These are phyloP conservation scores for Paraphoma sp. DNA, from an alignment of 2,329 filamentous ascomycete species.

Conservation along the genomic window DNA sequence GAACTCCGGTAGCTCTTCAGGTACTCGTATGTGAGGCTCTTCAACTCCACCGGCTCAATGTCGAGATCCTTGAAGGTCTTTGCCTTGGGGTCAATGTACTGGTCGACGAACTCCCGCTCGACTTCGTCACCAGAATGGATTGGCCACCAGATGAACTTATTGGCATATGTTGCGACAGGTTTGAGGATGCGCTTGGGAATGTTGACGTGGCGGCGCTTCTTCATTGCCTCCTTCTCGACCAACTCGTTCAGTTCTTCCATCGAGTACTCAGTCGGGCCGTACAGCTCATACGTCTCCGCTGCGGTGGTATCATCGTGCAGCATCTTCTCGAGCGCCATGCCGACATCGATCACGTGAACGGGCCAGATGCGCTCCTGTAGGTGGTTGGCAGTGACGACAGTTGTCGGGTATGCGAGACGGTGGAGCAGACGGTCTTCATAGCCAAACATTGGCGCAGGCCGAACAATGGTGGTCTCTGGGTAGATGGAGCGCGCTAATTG, in stretches of 20 bases:
- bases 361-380: slow-evolving; percentile 92
- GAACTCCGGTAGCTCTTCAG: slow-evolving; percentile 90
- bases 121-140: slow-evolving; percentile 83
- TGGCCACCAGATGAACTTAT: slow-evolving; percentile 89
- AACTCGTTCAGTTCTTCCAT: slow-evolving; percentile 84
- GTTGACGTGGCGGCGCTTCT: slow-evolving; percentile 89
- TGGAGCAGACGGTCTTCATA: slow-evolving; percentile 93
- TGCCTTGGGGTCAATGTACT: slow-evolving; percentile 85
- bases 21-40: slow-evolving; percentile 90
- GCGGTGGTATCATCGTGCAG: slow-evolving; percentile 89
- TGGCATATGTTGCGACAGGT: slow-evolving; percentile 75
- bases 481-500: slow-evolving; percentile 85
- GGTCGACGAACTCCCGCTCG: slow-evolving; percentile 91
- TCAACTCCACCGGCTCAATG: slow-evolving; percentile 87
- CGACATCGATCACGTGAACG: slow-evolving; percentile 92
- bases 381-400: slow-evolving; percentile 88
- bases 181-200: slow-evolving; percentile 82
- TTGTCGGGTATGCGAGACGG: slow-evolving; percentile 79
- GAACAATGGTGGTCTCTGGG: slow-evolving; percentile 95
- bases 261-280: slow-evolving; percentile 90
- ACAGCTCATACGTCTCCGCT: slow-evolving; percentile 91
- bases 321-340: slow-evolving; percentile 86
- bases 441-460: slow-evolving; percentile 91
- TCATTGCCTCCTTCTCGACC: slow-evolving; percentile 91
- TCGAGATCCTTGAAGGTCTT: slow-evolving; percentile 96